A percentile compares a stretch with the other conserved stretches of the same genome.
Evolutionary conservation across 345 rosid species (phyloP).

Genomic region (Heritiera littoralis): DNA sequence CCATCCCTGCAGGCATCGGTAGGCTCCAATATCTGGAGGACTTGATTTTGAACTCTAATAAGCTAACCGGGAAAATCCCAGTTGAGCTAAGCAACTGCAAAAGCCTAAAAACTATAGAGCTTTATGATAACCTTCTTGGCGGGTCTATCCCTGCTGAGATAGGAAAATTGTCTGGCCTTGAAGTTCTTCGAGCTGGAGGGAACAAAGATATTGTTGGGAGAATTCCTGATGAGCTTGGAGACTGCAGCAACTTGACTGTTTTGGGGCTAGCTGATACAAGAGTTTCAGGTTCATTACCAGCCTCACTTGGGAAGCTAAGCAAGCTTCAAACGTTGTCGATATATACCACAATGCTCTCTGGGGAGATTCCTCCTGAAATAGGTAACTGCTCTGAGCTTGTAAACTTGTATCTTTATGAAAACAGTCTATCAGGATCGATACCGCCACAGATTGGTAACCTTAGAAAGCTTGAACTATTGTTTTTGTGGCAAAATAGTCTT

Average conservation of each 20-base stretch:
- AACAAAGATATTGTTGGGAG: conserved; percentile 69
- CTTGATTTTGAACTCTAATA: conserved; percentile 73
- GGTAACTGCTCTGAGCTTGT: conserved; percentile 90
- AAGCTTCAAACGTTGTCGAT: conserved; percentile 71
- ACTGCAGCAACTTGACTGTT: conserved; percentile 67
- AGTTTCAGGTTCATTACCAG: conserved; percentile 71
- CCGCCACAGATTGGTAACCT: conserved; percentile 75
- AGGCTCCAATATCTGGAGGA: conserved; percentile 51
- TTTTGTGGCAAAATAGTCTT: conserved; percentile 82
- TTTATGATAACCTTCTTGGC: conserved; percentile 65
- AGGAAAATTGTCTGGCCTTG: conserved; percentile 57
- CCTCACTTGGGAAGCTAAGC: conserved; percentile 66
- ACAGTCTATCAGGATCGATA: conserved; percentile 77
- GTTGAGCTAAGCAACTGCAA: conserved; percentile 52
- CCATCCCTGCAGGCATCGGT: conserved; percentile 63
- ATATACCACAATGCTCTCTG: conserved; percentile 76
- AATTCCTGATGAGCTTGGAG: conserved; percentile 77
- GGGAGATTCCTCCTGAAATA: conserved; percentile 79
- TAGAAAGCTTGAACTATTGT: conserved; percentile 60
- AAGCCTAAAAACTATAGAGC: conserved; percentile 48
- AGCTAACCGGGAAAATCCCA: conserved; percentile 81
- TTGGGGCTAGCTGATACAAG: conserved; percentile 81
- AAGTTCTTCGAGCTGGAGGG: conserved; percentile 81
- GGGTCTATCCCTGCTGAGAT: conserved; percentile 78
- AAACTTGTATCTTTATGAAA: conserved; percentile 72